Base-by-base conservation (phyloP, 768 basidiomycete species). In the Phlebiopsis flavidoalba region DNA sequence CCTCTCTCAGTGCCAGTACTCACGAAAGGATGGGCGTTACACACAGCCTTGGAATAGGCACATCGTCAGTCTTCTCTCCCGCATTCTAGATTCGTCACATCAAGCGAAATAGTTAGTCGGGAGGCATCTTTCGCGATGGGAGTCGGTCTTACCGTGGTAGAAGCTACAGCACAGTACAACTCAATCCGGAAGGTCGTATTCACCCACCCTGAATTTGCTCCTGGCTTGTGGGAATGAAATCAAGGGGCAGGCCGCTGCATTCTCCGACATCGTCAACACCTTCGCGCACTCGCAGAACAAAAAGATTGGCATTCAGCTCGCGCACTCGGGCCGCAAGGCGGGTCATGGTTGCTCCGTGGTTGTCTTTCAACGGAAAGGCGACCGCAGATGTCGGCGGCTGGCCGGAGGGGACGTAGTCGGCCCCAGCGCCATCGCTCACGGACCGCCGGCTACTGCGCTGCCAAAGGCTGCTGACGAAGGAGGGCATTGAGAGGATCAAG, bases 291-390 rank as follows among this genome's bases (percentile, higher is more conserved):
- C 84, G 0, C 86, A 87, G 64, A 81, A 78, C 51, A 83, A 87
- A 67, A 84, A 85, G 53, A 80, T 91, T 21, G 90, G 77, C 8
- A 85, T 91, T 58, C 91, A 93, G 70, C 79, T 92, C 17, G 85
- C 80, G 0, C 90, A 93, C 63, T 87, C 88, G 0, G 90, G 91
- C 0, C 77, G 89, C n/a, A 92, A 91, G 70, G 88, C n/a, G 83
- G 0, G 85, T 83, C 8, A 84, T 79, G 0, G 70, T 81, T 17
- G 80, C 84, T 0, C 86, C 88, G 0, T 91, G 87, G 86, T 67
- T 88, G 35, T 57, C 72, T 33, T 62, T 66, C n/a, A 71, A 71
- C 33, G 43, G 70, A 11, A 55, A 66, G 12, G 81, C 80, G 5
- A 64, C 70, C 0, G 72, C 72, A 47, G 72, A 71, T 11, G 67